phyloP scores from a whole-genome alignment of 495 filamentous ascomycete species.

The Parathielavia appendiculata region DNA sequence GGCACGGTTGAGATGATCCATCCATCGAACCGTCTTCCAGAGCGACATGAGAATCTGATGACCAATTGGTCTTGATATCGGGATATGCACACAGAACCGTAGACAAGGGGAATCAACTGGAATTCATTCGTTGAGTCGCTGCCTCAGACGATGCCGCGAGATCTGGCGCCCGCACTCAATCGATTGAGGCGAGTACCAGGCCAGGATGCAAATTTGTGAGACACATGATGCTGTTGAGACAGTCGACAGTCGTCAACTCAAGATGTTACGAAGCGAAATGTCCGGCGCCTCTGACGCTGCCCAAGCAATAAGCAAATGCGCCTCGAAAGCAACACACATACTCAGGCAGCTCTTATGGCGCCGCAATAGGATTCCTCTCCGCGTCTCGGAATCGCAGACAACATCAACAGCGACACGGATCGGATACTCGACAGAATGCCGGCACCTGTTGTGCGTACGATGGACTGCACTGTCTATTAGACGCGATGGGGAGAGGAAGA shows the following conservation, averaged over 20 bases:
- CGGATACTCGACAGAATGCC: conserved; percentile 64
- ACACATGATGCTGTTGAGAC: background rate
- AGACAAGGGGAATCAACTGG: too few relatives aligned
- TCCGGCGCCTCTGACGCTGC: conserved; percentile 87
- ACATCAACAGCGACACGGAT: conserved; percentile 59
- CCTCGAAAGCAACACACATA: conserved; percentile 41
- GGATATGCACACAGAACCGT: too few relatives aligned
- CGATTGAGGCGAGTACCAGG: too few relatives aligned
- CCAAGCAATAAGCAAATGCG: conserved; percentile 58
- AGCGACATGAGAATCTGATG: too few relatives aligned
- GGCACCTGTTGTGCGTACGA: conserved; percentile 51
- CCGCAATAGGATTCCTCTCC: conserved; percentile 64
- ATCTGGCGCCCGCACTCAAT: too few relatives aligned
- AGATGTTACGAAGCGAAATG: conserved; percentile 35
- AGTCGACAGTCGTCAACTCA: background rate
- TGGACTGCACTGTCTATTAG: conserved; percentile 86
- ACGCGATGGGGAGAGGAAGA: conserved; percentile 55
- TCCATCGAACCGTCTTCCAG: too few relatives aligned
- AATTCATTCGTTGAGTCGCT: too few relatives aligned
- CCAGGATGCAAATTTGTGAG: too few relatives aligned
- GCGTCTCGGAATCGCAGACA: conserved; percentile 74
- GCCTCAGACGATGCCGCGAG: too few relatives aligned
- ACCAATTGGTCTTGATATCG: too few relatives aligned
- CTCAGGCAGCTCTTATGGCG: conserved; percentile 90
- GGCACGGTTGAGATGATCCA: too few relatives aligned